Evolutionary conservation across 257 asterid species (phyloP), one percentile per base, ranked within the genome.

Genomic region (Coffea canephora): DNA sequence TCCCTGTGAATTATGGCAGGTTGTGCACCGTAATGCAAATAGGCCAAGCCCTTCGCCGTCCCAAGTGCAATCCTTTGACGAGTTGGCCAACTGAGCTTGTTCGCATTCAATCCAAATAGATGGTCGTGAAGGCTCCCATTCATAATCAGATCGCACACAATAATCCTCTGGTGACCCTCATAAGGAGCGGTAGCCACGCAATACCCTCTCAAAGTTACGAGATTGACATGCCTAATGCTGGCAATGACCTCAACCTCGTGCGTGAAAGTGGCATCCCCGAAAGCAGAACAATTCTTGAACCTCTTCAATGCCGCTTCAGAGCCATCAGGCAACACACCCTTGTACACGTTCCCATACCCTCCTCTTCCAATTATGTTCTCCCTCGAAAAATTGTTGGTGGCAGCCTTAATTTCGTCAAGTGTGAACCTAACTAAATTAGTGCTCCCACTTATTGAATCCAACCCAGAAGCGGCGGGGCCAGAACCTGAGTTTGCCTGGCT

Each of bases 181-280:
- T 84, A 83, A 23, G 92, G 86, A 4, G 95, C 89, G 0, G 98
- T 91, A 0, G 95, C 97, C 0, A 94, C 92, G 80, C 99, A 95
- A 61, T 95, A 95, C 15, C 99, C 99, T 85, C 91, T 82, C 79
- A 93, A 79, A 0, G 96, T 91, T 45, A 95, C 97, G 62, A 95
- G 81, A 80, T 95, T 95, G 0, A 91, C 96, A 46, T 95, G 98
- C 48, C 99, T 76, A 4, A 93, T 90, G 49, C 99, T 95, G 0
- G 99, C 98, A 46, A 95, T 95, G 10, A 93, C 97, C 77, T 91
- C 98, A 12, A 92, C 94, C 74, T 95, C 99, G 36, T 95, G 98
- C 0, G 85, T 81, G 74, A 95, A 95, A 43, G 78, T 88, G 1
- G 87, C 87, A 76, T 95, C 97, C 0, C 97, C 98, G 2, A 95